A percentile compares a stretch with the other conserved stretches of the same genome.
phyloP scores from a whole-genome alignment of 2,329 filamentous ascomycete species.

The Sphaerulina vaccinii region DNA sequence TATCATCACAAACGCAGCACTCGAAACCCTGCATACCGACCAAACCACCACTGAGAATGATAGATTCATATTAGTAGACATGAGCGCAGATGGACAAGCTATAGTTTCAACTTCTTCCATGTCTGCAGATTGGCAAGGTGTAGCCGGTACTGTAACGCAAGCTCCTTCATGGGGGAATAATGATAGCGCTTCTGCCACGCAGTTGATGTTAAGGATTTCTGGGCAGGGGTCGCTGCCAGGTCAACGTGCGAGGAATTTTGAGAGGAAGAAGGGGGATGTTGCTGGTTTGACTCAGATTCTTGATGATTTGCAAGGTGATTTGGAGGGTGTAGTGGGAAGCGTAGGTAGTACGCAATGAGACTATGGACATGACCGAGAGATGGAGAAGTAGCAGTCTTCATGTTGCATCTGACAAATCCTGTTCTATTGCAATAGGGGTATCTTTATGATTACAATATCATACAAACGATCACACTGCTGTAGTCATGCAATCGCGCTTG shows the following conservation, averaged over 20 bases:
- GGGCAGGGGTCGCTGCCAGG: conserved; percentile 41
- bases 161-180: conserved; percentile 68
- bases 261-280: conserved; percentile 37
- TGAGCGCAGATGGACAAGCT: conserved; percentile 46
- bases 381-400: too few species aligned
- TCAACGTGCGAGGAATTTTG: conserved; percentile 34
- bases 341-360: conserved; percentile 3
- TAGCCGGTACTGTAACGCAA: conserved; percentile 52
- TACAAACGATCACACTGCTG: too few species aligned
- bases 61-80: conserved; percentile 59
- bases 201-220: conserved; percentile 63
- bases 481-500: neutral
- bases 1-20: conserved; percentile 65
- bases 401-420: too few species aligned
- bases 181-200: conserved; percentile 38
- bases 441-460: neutral
- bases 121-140: conserved; percentile 69
- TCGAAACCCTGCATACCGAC: conserved; percentile 50
- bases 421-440: neutral
- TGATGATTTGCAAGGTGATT: conserved; percentile 37
- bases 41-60: conserved; percentile 43
- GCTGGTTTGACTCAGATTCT: conserved; percentile 41
- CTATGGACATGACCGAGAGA: neutral
- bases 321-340: conserved; percentile 36
- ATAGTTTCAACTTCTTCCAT: conserved; percentile 72